These are phyloP conservation scores for Paracoccidioides lutzii DNA, from an alignment of 2,329 filamentous ascomycete species.

Conservation along the genomic window DNA sequence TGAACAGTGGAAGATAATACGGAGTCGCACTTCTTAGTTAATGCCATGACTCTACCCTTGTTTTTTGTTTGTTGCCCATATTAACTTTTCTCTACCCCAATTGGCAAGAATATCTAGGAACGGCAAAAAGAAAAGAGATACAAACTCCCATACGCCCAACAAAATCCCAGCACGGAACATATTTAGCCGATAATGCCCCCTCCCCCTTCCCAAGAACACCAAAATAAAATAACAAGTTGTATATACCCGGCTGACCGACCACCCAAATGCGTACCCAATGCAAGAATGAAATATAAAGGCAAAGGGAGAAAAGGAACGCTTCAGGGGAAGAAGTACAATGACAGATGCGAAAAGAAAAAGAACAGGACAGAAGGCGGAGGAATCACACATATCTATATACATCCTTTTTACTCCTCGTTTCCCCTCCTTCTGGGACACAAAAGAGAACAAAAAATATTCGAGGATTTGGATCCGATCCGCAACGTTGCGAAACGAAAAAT, in stretches of 20 bases:
- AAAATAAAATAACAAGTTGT: background rate
- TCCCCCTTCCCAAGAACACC: background rate
- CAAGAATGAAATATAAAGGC: conserved; percentile 2
- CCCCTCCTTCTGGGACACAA: too few relatives aligned
- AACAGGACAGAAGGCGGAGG: background rate
- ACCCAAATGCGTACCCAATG: background rate
- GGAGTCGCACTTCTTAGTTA: background rate
- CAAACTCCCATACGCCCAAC: conserved; percentile 5
- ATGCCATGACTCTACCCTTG: background rate
- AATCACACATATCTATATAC: background rate
- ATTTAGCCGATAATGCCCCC: background rate
- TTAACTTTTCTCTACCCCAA: background rate
- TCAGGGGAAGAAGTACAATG: background rate
- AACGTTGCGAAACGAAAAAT: too few relatives aligned
- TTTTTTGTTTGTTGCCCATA: background rate
- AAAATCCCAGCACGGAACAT: background rate
- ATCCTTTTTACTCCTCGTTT: background rate
- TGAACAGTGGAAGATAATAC: background rate
- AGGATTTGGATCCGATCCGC: background rate
- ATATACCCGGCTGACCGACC: background rate
- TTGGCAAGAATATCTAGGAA: background rate
- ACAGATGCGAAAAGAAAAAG: background rate
- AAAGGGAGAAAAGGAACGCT: background rate
- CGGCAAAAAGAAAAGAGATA: background rate
- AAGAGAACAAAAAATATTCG: background rate